Evolutionary conservation across 2,329 filamentous ascomycete genomes (phyloP).

Genomic region (Diaporthe eres): DNA sequence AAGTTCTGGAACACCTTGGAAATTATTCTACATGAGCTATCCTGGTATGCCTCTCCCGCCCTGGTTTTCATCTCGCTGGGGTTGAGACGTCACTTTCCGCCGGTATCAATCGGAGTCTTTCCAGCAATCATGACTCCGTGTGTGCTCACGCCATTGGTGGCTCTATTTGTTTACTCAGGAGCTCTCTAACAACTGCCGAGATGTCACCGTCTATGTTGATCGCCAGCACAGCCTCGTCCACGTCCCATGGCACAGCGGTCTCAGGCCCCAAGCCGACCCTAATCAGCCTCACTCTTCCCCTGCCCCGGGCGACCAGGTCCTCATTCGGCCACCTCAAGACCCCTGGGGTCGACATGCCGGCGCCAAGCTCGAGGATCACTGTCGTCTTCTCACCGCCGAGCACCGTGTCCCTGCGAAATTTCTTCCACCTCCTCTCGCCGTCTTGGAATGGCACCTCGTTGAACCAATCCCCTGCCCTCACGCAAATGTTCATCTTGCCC

Average conservation of each 20-base stretch:
- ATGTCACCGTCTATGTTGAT: conserved; percentile 44
- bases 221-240: conserved; percentile 41
- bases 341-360: conserved; percentile 43
- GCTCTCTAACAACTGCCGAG: conserved; percentile 27
- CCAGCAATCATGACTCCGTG: background rate
- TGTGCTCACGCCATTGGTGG: background rate
- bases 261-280: conserved; percentile 43
- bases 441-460: conserved; percentile 43
- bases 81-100: background rate
- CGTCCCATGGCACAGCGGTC: conserved; percentile 39
- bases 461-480: conserved; percentile 43
- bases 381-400: conserved; percentile 25
- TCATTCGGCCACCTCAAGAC: conserved; percentile 45
- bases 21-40: background rate
- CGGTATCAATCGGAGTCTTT: background rate
- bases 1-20: conserved; percentile 5
- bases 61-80: background rate
- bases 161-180: background rate
- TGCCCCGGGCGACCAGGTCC: conserved; percentile 36
- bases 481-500: conserved; percentile 44
- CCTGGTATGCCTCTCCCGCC: background rate
- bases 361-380: conserved; percentile 44
- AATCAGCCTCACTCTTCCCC: conserved; percentile 41
- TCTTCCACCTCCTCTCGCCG: conserved; percentile 40
- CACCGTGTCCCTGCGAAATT: conserved; percentile 34